phyloP scores from a whole-genome alignment of 768 basidiomycete species.

The Auricularia auricula-judae region DNA sequence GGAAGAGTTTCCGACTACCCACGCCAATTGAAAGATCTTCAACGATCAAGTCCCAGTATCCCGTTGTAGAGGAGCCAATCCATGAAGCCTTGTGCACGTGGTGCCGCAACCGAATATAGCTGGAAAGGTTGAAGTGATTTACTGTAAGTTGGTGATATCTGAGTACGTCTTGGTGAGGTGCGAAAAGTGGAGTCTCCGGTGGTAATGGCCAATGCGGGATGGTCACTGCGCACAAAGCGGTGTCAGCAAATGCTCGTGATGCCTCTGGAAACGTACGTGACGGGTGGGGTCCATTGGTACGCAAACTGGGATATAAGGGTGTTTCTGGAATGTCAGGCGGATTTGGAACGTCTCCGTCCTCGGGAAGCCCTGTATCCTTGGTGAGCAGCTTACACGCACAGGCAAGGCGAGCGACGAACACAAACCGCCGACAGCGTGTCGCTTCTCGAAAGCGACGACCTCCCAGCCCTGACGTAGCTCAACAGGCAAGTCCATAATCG shows the following conservation, averaged over 20 bases:
- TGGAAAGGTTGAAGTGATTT: constrained; percentile 26
- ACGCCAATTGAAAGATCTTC: constrained; percentile 5
- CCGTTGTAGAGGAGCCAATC: constrained; percentile 27
- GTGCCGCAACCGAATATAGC: constrained; percentile 32
- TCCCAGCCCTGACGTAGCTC: constrained; percentile 29
- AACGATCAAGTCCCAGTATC: constrained; percentile 35
- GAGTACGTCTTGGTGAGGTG: constrained; percentile 33
- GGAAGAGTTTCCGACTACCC: constrained; percentile 6
- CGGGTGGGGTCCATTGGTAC: constrained; percentile 45
- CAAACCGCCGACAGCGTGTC: constrained; percentile 42
- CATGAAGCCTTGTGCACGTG: constrained; percentile 32
- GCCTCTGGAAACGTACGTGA: constrained; percentile 16
- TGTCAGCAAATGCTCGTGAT: neutral
- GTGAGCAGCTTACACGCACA: neutral
- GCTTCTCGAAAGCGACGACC: constrained; percentile 43
- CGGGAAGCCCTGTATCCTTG: constrained; percentile 21
- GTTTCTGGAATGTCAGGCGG: constrained; percentile 43
- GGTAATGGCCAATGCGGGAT: constrained; percentile 45
- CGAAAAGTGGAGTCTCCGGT: constrained; percentile 38
- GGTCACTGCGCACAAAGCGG: constrained; percentile 23
- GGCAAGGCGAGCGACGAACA: constrained; percentile 22
- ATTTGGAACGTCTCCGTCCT: constrained; percentile 13
- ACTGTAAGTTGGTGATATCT: constrained; percentile 38
- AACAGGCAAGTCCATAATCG: constrained; percentile 35
- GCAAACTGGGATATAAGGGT: constrained; percentile 41